A percentile compares a stretch with the other conserved stretches of the same genome.
Conservation (phyloP, 176 grass and related monocot genomes). For the Hordeum marinum region DNA sequence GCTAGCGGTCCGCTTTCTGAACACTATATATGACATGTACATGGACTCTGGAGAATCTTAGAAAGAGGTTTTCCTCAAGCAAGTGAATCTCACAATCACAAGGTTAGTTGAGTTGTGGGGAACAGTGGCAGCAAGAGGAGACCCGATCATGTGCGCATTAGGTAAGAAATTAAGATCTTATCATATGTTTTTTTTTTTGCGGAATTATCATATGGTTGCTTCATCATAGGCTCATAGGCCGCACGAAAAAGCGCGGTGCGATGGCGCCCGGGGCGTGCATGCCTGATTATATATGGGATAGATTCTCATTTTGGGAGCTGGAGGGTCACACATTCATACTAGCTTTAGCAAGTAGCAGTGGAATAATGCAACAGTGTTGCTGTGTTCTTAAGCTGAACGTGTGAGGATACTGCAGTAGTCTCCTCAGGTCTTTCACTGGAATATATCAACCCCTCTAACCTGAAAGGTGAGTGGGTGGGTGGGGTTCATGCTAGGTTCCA, state of each 20-base stretch:
- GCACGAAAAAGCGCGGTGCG: background rate
- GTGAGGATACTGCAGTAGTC: background rate
- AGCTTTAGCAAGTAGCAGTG: conserved; percentile 24
- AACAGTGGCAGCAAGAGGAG: background rate
- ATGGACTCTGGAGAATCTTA: background rate
- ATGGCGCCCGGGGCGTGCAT: background rate
- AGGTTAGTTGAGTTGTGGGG: background rate
- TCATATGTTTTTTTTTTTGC: too few species aligned
- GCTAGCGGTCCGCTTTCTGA: background rate
- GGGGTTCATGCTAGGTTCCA: background rate
- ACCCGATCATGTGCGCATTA: conserved; percentile 33
- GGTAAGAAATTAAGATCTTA: conserved; percentile 37
- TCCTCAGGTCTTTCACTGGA: conserved; percentile 8
- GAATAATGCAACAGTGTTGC: conserved; percentile 5
- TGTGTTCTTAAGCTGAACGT: conserved; percentile 3
- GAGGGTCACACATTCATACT: conserved; percentile 11
- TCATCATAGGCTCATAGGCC: background rate
- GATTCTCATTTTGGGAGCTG: conserved; percentile 13
- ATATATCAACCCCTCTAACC: background rate
- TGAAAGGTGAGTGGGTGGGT: background rate
- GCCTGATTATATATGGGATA: background rate
- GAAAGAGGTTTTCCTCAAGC: background rate
- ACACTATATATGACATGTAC: background rate
- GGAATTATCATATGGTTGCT: conserved; percentile 20
- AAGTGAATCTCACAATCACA: background rate